Evolutionary conservation across 345 rosid species (phyloP).

Genomic region (Eucalyptus polybractea): DNA sequence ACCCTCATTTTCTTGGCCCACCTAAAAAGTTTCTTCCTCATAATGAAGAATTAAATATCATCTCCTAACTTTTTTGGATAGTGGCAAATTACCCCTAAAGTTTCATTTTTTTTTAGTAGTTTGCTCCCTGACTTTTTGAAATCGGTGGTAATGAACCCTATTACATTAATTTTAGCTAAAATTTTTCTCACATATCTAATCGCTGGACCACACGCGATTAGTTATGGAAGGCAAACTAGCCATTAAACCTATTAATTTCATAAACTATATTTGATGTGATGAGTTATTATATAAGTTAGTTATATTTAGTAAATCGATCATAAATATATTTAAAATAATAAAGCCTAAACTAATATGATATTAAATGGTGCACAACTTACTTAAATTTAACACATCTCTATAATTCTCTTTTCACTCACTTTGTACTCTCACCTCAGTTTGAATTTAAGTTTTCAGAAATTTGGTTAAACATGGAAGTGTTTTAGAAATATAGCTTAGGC

Average conservation of each 20-base stretch:
- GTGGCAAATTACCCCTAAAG: background rate
- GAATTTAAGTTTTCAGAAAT: too few species aligned
- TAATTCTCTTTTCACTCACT: too few species aligned
- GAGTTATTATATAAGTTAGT: too few species aligned
- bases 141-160: background rate
- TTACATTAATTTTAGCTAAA: background rate
- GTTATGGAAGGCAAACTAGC: background rate
- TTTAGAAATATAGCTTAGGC: rapidly evolving
- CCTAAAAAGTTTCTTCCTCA: background rate
- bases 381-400: rapidly evolving
- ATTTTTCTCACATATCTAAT: background rate
- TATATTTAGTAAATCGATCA: rapidly evolving
- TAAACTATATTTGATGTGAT: rapidly evolving
- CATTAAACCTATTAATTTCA: too few species aligned
- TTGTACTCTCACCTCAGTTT: too few species aligned
- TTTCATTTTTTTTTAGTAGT: rapidly evolving
- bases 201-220: rapidly evolving
- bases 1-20: background rate
- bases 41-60: background rate
- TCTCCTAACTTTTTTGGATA: background rate
- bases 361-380: too few species aligned
- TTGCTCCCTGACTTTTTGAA: background rate
- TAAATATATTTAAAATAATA: too few species aligned
- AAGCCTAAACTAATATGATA: too few species aligned
- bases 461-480: too few species aligned